Percentiles rank a stretch among this genome's conserved stretches.
phyloP scores from a whole-genome alignment of 202 grass and related monocot genomes.

The Cymbopogon flexuosus region DNA sequence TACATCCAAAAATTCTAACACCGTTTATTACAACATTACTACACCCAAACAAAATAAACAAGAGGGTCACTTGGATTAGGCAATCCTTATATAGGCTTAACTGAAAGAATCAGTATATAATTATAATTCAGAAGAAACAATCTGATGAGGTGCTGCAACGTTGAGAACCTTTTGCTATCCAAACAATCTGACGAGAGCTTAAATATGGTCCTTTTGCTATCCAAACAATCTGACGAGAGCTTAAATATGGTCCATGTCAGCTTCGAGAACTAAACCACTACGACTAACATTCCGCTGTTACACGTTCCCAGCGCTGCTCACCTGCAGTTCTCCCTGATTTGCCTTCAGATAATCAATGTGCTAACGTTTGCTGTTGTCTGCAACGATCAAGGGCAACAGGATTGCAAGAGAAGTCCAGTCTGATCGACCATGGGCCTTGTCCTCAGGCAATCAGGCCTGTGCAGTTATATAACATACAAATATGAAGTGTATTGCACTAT shows the following conservation, averaged over 20 bases:
- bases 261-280: neutral
- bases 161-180: too few relatives aligned
- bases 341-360: neutral
- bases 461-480: neutral
- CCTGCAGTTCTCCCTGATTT: conserved; percentile 24
- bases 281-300: neutral
- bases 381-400: neutral
- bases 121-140: conserved; percentile 8
- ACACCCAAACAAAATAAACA: neutral
- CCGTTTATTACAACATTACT: conserved; percentile 12
- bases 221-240: conserved; percentile 4
- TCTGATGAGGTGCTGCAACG: too few relatives aligned
- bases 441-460: neutral
- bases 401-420: neutral
- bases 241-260: neutral
- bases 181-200: conserved; percentile 21
- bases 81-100: conserved; percentile 10
- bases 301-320: neutral
- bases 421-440: neutral
- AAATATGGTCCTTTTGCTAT: too few relatives aligned
- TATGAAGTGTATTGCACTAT: neutral
- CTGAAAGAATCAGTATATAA: conserved; percentile 25
- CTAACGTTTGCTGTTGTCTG: neutral
- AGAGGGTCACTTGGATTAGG: neutral
- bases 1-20: neutral